Conservation (phyloP, 2,329 filamentous ascomycete species). For the Raffaelea deltoideospora region DNA sequence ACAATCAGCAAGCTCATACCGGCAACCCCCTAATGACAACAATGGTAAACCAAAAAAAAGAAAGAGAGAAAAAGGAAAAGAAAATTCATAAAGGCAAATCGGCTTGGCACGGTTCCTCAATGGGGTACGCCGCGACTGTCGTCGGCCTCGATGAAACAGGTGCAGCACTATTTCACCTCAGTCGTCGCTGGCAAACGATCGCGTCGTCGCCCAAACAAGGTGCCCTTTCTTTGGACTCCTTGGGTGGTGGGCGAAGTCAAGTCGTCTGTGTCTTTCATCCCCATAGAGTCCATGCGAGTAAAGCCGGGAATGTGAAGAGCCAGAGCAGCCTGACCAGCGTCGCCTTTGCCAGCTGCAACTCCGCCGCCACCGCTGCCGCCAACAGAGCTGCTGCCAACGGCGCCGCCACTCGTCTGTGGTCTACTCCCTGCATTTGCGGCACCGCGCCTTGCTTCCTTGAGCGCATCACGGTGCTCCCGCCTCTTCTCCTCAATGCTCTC, state of each 20-base stretch:
- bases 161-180: constrained; percentile 16
- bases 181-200: constrained; percentile 17
- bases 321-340: too few species aligned
- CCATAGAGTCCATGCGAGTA: not conserved
- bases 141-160: not conserved
- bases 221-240: constrained; percentile 24
- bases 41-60: not conserved
- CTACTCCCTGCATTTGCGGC: constrained; percentile 15
- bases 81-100: not conserved
- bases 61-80: not conserved
- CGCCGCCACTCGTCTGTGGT: constrained; percentile 11
- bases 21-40: too few species aligned
- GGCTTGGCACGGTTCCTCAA: not conserved
- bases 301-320: too few species aligned
- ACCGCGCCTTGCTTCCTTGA: constrained; percentile 26
- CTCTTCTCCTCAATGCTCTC: constrained; percentile 65
- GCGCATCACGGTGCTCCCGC: constrained; percentile 44
- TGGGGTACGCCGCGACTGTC: not conserved
- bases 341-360: not conserved
- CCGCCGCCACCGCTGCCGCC: constrained; percentile 10
- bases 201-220: constrained; percentile 28
- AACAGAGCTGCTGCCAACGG: constrained; percentile 11
- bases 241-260: constrained; percentile 10
- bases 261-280: too few species aligned
- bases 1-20: too few species aligned